Percentiles rank a stretch among this genome's conserved stretches.
Evolutionary conservation across 2,329 filamentous ascomycete species (phyloP).

Genomic region (Blumeriella jaapii): DNA sequence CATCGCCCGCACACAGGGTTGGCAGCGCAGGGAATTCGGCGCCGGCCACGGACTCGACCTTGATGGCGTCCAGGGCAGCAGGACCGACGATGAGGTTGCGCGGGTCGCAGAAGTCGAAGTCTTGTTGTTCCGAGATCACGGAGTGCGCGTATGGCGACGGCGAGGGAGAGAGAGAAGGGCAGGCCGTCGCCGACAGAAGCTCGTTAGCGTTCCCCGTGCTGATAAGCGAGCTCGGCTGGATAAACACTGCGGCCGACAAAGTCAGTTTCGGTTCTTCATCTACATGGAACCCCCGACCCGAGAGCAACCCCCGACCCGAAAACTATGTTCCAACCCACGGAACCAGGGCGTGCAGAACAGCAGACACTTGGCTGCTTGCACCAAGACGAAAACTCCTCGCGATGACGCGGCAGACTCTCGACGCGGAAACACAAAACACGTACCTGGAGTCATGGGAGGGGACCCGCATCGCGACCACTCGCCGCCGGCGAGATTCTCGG

Average conservation of each 20-base stretch:
- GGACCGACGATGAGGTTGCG: conserved; percentile 68
- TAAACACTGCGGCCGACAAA: conserved; percentile 53
- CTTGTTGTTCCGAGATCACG: conserved; percentile 51
- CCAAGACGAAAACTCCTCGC: too few species aligned
- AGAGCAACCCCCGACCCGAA: conserved; percentile 10
- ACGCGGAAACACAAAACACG: conserved; percentile 30
- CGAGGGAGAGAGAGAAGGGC: conserved; percentile 78
- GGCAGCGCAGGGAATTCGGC: conserved; percentile 53
- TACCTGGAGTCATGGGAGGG: conserved; percentile 85
- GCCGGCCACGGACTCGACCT: conserved; percentile 33
- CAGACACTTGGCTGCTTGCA: neutral
- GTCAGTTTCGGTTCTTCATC: too few species aligned
- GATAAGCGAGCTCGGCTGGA: conserved; percentile 55
- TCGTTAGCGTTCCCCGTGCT: conserved; percentile 50
- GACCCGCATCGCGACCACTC: conserved; percentile 72
- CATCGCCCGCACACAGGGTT: conserved; percentile 48
- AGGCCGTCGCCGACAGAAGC: conserved; percentile 59
- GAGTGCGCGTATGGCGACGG: conserved; percentile 68
- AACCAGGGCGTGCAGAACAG: neutral
- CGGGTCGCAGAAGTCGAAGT: conserved; percentile 83
- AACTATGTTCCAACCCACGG: conserved; percentile 1
- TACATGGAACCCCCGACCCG: too few species aligned
- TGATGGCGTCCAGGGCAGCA: conserved; percentile 30
- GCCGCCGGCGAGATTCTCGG: conserved; percentile 59
- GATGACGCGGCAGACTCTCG: neutral